Evolutionary conservation across 805 yeast genomes (phyloP).

Genomic region (Wickerhamomyces canadensis): DNA sequence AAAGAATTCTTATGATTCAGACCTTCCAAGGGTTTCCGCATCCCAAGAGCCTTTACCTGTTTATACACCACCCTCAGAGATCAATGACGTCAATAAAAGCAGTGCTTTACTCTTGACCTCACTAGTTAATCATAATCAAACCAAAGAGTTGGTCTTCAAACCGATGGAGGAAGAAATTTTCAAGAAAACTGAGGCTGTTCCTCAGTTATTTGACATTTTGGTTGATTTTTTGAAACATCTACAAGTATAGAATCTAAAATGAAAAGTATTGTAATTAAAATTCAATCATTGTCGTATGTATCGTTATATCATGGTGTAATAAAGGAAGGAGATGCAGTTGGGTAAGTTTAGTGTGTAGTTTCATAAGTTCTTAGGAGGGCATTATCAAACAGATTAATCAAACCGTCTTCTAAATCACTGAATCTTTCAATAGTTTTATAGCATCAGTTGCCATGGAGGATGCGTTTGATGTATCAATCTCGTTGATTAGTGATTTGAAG

Average conservation of each 20-base stretch:
- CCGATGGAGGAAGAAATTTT: conserved; percentile 28
- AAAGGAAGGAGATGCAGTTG: too few relatives aligned
- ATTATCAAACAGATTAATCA: too few relatives aligned
- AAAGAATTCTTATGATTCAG: conserved; percentile 3
- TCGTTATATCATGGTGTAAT: background rate
- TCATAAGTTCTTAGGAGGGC: too few relatives aligned
- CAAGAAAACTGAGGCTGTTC: conserved; percentile 29
- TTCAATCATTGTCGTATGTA: background rate
- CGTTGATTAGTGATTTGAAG: conserved; percentile 13
- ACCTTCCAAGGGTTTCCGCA: conserved; percentile 1
- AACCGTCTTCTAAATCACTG: background rate
- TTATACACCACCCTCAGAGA: conserved; percentile 26
- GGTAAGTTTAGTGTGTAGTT: too few relatives aligned
- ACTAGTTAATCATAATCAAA: conserved; percentile 26
- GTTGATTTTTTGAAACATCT: conserved; percentile 19
- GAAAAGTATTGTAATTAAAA: background rate
- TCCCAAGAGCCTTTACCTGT: conserved; percentile 12
- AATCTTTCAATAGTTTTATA: background rate
- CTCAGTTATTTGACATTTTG: conserved; percentile 26
- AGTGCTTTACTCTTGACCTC: conserved; percentile 32
- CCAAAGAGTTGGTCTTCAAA: conserved; percentile 26
- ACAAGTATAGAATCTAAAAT: conserved; percentile 2
- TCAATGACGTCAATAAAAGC: conserved; percentile 37
- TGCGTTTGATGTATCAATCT: background rate
- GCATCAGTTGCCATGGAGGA: background rate